A percentile compares a stretch with the other conserved stretches of the same genome.
Conservation (phyloP, 2,329 filamentous ascomycete genomes). For the Fusarium sp. region DNA sequence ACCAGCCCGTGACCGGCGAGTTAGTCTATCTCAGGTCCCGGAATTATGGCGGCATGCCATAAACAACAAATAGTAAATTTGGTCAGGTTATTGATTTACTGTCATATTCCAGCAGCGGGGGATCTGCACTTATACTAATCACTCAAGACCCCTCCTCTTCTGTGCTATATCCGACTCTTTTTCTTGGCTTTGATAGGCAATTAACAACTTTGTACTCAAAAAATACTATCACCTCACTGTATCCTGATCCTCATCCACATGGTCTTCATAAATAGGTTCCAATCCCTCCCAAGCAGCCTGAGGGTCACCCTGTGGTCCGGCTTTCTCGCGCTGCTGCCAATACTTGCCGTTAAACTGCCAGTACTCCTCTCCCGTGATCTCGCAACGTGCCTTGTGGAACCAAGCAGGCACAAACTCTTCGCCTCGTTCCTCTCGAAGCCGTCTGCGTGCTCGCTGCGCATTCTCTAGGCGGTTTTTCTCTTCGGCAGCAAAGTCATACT, state of each 20-base stretch:
- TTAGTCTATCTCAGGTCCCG: slow-evolving; percentile 8
- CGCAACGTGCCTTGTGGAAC: slow-evolving; percentile 81
- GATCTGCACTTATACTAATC: slow-evolving; percentile 17
- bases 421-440: slow-evolving; percentile 79
- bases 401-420: slow-evolving; percentile 87
- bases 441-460: slow-evolving; percentile 82
- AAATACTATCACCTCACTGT: slow-evolving; percentile 20
- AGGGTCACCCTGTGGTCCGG: slow-evolving; percentile 68
- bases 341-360: slow-evolving; percentile 93
- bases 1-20: slow-evolving; percentile 23
- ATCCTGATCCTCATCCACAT: slow-evolving; percentile 30
- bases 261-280: slow-evolving; percentile 77
- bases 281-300: slow-evolving; percentile 73
- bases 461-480: slow-evolving; percentile 97
- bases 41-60: background rate
- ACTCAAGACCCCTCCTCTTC: slow-evolving; percentile 6
- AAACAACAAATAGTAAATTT: background rate
- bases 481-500: slow-evolving; percentile 90
- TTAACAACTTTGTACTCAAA: slow-evolving; percentile 2
- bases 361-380: slow-evolving; percentile 86
- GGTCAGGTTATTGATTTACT: background rate
- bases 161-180: slow-evolving; percentile 1
- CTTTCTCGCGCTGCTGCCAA: slow-evolving; percentile 79
- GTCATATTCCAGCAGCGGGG: background rate
- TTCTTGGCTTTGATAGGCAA: slow-evolving; percentile 7